Evolutionary conservation across 2,329 filamentous ascomycete species (phyloP), one percentile per base, ranked within the genome.

Genomic region (Pseudocercospora cruenta): DNA sequence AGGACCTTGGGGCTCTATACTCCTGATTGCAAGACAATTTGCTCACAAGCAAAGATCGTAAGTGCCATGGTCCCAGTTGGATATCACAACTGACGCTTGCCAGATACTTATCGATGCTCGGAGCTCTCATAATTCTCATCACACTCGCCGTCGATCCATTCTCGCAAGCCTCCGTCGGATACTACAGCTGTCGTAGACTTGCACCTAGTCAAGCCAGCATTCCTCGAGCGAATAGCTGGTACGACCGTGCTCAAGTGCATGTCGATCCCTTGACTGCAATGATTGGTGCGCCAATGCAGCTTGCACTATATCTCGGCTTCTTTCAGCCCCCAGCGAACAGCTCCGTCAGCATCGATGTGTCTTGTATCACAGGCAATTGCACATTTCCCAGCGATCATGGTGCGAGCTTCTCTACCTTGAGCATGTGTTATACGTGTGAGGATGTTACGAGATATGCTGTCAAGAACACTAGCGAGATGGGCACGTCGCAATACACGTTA

Each of bases 1-100:
- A 8, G 60, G 51, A 14, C 60, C 51, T 1, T 63, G 60, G 60
- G 60, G 51, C 6, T n/a, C 43, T 2, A 19, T n/a, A n/a, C 16
- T 47, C 16, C 9, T 47, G 2, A n/a, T 47, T 19, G 43, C 1
- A 7, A n/a, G 21, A 47, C 43, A 47, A 10, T 19, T 19, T 21
- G 43, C 21, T 19, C 16, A 22, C 6, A 47, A 22, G 21, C 43
- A 47, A 9, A 47, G 43, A 47, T 47, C 43, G 16, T 19, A 47
- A 19, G 16, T 47, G 43, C 5, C 43, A 19, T n/a, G n/a, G n/a
- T n/a, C n/a, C n/a, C n/a, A n/a, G n/a, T n/a, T n/a, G n/a, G n/a
- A n/a, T n/a, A n/a, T n/a, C n/a, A n/a, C n/a, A n/a, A n/a, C n/a
- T 47, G 43, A 47, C 43, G 6, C 2, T 1, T 21, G 10, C 1